Evolutionary conservation across 495 filamentous ascomycete genomes (phyloP), one percentile per base, ranked within the genome.

Genomic region (Staphylotrichum longicolle): DNA sequence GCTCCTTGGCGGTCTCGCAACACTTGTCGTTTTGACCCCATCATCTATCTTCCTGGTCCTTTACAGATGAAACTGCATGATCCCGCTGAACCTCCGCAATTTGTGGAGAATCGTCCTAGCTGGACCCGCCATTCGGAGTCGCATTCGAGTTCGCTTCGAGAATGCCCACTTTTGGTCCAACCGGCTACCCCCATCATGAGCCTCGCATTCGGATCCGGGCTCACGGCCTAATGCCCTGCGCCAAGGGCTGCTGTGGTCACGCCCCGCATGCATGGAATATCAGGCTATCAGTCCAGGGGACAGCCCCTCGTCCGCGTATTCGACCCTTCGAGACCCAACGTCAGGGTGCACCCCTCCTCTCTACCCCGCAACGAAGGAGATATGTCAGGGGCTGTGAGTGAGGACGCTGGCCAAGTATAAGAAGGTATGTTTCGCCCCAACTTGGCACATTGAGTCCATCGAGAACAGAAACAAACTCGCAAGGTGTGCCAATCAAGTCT

Each of bases 111-210:
- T 10, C 14, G 42, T 5, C 10, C 7, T 6, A 5, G 42, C 7
- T 45, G 42, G 42, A 10, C 10, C 37, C 5, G 37, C 37, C 10
- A 8, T 20, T 48, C 32, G 39, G 10, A 35, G 15, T 53, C 58
- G 58, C 49, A 61, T 61, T 61, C 50, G 58, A 14, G 41, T 53
- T 61, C 58, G 58, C 50, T 35, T 41, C 46, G 6, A 27, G 3
- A 4, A 9, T 15, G 15, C n/a, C 8, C 4, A 10, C 20, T 30
- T 6, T 11, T 6, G 10, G 0, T 10, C 32, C 7, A 14, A 15
- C 20, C 10, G 3, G 5, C 45, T 12, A 7, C 3, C 10, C 39
- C 34, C 7, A 32, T 10, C 37, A 14, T 7, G 10, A 27, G 50
- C 10, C n/a, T 57, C 55, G 55, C 42, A 57, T 57, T 57, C 55